Conservation (phyloP, 2,329 filamentous ascomycete genomes). For the Grosmannia serpens region DNA sequence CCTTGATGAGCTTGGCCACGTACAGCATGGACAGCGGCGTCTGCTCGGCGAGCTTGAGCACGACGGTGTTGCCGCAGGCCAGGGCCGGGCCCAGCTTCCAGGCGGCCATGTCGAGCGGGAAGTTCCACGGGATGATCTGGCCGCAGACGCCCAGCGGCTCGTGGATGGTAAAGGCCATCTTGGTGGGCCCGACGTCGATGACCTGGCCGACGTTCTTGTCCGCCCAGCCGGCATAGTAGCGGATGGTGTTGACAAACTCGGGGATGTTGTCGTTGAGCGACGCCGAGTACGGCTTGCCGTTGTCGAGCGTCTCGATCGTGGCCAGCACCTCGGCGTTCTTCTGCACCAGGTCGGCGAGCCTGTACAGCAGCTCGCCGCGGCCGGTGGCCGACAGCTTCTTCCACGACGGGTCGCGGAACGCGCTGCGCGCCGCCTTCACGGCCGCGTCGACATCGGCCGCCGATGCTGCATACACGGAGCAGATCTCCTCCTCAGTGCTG, state of each 20-base stretch:
- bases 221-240: constrained; percentile 70
- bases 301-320: constrained; percentile 62
- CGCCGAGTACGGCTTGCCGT: constrained; percentile 63
- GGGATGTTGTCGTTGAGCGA: constrained; percentile 52
- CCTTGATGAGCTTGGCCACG: constrained; percentile 53
- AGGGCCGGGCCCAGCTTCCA: constrained; percentile 68
- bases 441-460: constrained; percentile 57
- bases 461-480: constrained; percentile 57
- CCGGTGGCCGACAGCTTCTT: constrained; percentile 54
- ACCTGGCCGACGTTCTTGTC: constrained; percentile 72
- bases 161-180: constrained; percentile 65
- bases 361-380: constrained; percentile 56
- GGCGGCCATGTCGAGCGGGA: constrained; percentile 62
- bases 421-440: constrained; percentile 56
- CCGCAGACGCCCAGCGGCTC: constrained; percentile 71
- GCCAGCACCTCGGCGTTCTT: constrained; percentile 42
- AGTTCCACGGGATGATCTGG: constrained; percentile 74
- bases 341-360: constrained; percentile 58
- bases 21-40: constrained; percentile 52
- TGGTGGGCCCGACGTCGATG: constrained; percentile 58
- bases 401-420: constrained; percentile 58
- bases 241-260: constrained; percentile 36
- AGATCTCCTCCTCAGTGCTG: constrained; percentile 53
- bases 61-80: constrained; percentile 50
- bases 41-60: constrained; percentile 54